Conservation (phyloP, 805 yeast genomes). For the Cyberlindnera lachancei region DNA sequence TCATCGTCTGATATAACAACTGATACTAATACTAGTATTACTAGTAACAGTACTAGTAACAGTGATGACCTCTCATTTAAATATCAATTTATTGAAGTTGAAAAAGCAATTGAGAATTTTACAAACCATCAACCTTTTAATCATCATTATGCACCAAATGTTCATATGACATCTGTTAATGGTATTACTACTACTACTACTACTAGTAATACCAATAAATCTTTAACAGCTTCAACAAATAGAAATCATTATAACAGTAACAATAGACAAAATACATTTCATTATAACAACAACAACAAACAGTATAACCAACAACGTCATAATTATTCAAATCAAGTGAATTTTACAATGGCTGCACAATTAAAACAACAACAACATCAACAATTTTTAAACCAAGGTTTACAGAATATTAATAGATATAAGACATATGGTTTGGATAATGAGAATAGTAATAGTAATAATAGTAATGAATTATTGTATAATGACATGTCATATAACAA, state of each 20-base stretch:
- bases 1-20: too few relatives aligned
- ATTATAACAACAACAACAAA: conserved; percentile 3
- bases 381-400: conserved; percentile 12
- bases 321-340: conserved; percentile 9
- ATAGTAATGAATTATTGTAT: neutral
- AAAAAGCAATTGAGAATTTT: conserved; percentile 23
- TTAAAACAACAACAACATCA: conserved; percentile 21
- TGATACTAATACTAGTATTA: too few relatives aligned
- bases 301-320: conserved; percentile 2
- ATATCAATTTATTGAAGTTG: conserved; percentile 22
- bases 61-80: too few relatives aligned
- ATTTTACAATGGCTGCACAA: conserved; percentile 17
- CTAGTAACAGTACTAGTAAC: too few relatives aligned
- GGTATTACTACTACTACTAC: conserved; percentile 4
- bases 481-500: neutral
- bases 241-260: conserved; percentile 5
- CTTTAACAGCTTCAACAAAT: too few relatives aligned
- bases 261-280: conserved; percentile 2
- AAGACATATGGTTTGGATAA: conserved; percentile 6
- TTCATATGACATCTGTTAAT: conserved; percentile 13
- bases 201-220: conserved; percentile 4
- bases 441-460: neutral
- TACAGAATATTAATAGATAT: conserved; percentile 15
- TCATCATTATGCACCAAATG: conserved; percentile 25
- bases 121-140: conserved; percentile 25